phyloP scores from a whole-genome alignment of 2,329 filamentous ascomycete species.

The Aureobasidium lini region DNA sequence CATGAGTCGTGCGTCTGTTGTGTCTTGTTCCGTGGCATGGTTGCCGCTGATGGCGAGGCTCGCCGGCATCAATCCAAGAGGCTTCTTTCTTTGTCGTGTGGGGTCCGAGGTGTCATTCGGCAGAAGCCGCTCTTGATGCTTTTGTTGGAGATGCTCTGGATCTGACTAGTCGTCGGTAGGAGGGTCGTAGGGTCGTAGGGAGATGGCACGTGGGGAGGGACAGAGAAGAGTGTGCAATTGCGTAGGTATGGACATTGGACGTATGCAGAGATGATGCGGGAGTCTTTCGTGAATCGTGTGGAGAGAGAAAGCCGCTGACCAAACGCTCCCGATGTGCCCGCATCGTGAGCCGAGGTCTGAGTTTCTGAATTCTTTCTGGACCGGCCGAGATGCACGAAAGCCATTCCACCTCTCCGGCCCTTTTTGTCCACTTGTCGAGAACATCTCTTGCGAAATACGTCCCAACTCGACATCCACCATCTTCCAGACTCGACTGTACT shows the following conservation, averaged over 20 bases:
- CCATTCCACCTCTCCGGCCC: not conserved
- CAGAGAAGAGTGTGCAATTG: not conserved
- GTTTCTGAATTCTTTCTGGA: not conserved
- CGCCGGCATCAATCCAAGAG: slow-evolving; percentile 30
- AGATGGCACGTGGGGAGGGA: not conserved
- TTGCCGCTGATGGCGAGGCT: slow-evolving; percentile 23
- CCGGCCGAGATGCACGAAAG: not conserved
- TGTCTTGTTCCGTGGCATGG: slow-evolving; percentile 25
- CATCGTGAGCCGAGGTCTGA: not conserved
- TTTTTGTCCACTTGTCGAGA: not conserved
- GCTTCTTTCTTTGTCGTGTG: not conserved
- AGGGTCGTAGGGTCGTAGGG: not conserved
- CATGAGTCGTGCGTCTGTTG: slow-evolving; percentile 37
- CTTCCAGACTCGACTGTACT: not conserved
- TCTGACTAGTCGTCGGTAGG: not conserved
- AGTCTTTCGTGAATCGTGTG: not conserved
- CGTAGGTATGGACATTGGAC: not conserved
- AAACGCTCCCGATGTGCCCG: not conserved
- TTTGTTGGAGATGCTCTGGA: not conserved
- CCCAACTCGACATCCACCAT: not conserved
- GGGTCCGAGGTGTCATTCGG: not conserved
- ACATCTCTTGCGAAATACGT: not conserved
- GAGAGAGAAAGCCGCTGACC: slow-evolving; percentile 1
- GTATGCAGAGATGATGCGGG: not conserved
- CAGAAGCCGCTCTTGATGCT: not conserved